phyloP scores from a whole-genome alignment of 129 eudicot species.

The Glebionis coronaria region DNA sequence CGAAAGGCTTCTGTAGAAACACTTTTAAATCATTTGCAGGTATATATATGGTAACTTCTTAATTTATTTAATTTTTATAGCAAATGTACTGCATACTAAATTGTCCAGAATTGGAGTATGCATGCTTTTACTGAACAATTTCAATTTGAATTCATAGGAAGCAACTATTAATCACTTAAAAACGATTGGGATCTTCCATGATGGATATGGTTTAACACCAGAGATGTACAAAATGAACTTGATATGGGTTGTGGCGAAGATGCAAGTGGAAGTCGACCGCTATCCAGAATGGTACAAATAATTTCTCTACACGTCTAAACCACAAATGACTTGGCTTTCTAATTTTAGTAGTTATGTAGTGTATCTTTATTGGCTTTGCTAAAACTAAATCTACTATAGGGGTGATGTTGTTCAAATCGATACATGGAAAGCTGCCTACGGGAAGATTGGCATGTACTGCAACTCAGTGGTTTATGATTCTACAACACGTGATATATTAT shows the following conservation, averaged over 20 bases:
- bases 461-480: slow-evolving; percentile 65
- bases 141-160: slow-evolving; percentile 49
- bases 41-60: background rate
- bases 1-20: slow-evolving; percentile 76
- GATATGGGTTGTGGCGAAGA: slow-evolving; percentile 75
- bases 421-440: slow-evolving; percentile 78
- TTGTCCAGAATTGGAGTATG: background rate
- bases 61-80: too few species aligned
- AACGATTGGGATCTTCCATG: slow-evolving; percentile 57
- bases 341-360: too few species aligned
- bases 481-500: slow-evolving; percentile 59
- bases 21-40: slow-evolving; percentile 88
- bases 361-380: background rate
- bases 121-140: background rate
- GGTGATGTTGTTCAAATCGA: slow-evolving; percentile 87
- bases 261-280: slow-evolving; percentile 70
- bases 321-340: too few species aligned
- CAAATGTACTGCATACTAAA: too few species aligned
- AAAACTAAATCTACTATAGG: slow-evolving; percentile 32
- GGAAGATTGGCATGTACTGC: slow-evolving; percentile 74
- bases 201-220: slow-evolving; percentile 78
- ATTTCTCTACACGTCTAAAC: too few species aligned
- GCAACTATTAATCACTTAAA: slow-evolving; percentile 72
- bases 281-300: slow-evolving; percentile 71
- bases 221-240: slow-evolving; percentile 77